phyloP scores from a whole-genome alignment of 345 rosid genomes.

The Salix viminalis region DNA sequence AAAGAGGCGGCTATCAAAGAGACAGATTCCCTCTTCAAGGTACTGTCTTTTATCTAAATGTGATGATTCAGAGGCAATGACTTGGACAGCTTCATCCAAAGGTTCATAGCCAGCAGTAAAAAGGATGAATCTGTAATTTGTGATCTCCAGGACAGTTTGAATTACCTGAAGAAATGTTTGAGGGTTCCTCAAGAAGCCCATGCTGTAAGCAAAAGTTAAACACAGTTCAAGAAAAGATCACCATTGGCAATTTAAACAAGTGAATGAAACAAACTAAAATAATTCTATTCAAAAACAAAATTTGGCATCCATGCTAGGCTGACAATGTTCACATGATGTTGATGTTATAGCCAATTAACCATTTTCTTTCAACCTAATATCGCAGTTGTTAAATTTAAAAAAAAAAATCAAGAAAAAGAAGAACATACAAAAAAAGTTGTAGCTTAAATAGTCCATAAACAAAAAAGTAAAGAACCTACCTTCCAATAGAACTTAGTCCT shows the following conservation, averaged over 20 bases:
- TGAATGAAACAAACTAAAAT: neutral
- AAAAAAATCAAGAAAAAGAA: too few species aligned
- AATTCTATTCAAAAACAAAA: slow-evolving; percentile 1
- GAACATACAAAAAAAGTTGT: neutral
- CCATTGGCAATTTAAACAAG: neutral
- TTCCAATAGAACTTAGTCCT: slow-evolving; percentile 76
- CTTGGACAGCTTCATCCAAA: slow-evolving; percentile 39
- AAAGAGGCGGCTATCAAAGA: slow-evolving; percentile 42
- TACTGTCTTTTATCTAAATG: slow-evolving; percentile 13
- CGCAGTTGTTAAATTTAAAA: neutral
- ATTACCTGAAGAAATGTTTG: slow-evolving; percentile 47
- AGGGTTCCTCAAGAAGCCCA: slow-evolving; percentile 56
- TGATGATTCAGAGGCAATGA: slow-evolving; percentile 26
- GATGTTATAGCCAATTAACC: neutral
- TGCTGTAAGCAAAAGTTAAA: slow-evolving; percentile 35
- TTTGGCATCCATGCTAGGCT: neutral
- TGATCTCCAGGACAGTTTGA: slow-evolving; percentile 35
- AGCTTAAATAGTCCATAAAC: neutral
- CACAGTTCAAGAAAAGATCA: slow-evolving; percentile 5
- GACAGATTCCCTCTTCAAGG: slow-evolving; percentile 34
- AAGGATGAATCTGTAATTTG: slow-evolving; percentile 50
- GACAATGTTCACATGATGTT: neutral
- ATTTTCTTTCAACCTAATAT: neutral
- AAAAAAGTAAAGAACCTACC: slow-evolving; percentile 42
- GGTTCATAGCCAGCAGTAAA: slow-evolving; percentile 55